phyloP scores from a whole-genome alignment of 2,329 filamentous ascomycete genomes.

The Pseudocercospora vitis region DNA sequence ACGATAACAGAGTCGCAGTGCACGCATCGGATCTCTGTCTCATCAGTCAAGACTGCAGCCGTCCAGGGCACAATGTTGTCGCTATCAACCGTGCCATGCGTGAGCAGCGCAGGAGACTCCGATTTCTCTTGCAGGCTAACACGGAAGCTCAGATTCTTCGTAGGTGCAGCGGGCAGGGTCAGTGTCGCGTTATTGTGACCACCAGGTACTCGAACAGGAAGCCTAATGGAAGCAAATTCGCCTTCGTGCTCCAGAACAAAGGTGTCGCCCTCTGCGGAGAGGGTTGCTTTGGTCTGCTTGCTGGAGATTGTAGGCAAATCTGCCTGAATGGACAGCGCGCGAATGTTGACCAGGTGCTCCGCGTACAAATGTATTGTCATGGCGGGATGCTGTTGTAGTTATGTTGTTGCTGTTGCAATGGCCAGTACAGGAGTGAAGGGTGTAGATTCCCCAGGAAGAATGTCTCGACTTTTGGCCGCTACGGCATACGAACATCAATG shows the following conservation, averaged over 20 bases:
- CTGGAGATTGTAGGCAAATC: conserved; percentile 50
- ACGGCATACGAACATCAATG: background rate
- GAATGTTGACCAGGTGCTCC: conserved; percentile 61
- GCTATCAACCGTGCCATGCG: conserved; percentile 24
- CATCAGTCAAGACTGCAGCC: conserved; percentile 37
- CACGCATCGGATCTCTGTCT: conserved; percentile 32
- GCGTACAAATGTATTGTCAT: conserved; percentile 53
- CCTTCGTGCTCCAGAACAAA: conserved; percentile 51
- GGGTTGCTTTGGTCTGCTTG: conserved; percentile 44
- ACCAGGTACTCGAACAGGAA: conserved; percentile 49
- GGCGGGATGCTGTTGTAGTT: too few relatives aligned
- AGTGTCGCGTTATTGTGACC: conserved; percentile 45
- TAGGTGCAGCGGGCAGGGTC: conserved; percentile 50
- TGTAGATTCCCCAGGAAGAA: background rate
- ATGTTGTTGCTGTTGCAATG: background rate
- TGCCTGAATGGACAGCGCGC: conserved; percentile 59
- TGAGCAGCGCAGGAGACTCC: conserved; percentile 18
- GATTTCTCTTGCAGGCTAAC: conserved; percentile 51
- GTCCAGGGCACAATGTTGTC: conserved; percentile 47
- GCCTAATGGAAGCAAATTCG: conserved; percentile 45
- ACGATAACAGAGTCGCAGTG: conserved; percentile 33
- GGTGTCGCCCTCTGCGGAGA: conserved; percentile 46
- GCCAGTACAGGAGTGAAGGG: background rate
- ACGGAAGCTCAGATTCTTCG: conserved; percentile 55
- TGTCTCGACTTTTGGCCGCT: background rate